These are phyloP conservation scores for Beauveria caledonica DNA, from an alignment of 2,329 filamentous ascomycete species.

Conservation along the genomic window DNA sequence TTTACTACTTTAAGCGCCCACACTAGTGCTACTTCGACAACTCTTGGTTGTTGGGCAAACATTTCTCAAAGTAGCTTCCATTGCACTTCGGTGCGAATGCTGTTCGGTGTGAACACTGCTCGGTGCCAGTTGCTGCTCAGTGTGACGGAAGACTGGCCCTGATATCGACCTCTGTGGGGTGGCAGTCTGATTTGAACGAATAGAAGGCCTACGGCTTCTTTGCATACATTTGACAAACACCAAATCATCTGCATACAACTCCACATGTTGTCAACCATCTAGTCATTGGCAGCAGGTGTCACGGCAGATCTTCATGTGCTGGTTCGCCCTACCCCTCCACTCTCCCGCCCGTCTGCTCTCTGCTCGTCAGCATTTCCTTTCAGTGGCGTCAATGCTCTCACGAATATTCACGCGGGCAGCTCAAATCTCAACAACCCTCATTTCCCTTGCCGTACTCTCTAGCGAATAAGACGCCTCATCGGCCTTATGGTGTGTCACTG, in stretches of 20 bases:
- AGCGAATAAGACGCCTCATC: constrained; percentile 1
- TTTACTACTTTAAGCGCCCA: background rate
- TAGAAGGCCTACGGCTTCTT: no score
- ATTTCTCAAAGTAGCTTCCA: background rate
- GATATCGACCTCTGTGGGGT: no score
- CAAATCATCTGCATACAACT: no score
- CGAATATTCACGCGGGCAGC: background rate
- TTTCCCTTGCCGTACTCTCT: background rate
- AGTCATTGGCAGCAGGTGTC: background rate
- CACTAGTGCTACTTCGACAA: constrained; percentile 2
- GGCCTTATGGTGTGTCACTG: constrained; percentile 3
- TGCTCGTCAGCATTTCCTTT: background rate
- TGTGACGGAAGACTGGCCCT: no score
- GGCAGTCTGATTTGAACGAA: no score
- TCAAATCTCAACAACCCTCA: background rate
- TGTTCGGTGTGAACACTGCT: background rate
- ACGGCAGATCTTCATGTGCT: background rate
- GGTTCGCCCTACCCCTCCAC: background rate
- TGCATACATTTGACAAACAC: no score
- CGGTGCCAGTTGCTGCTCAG: no score
- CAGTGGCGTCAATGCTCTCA: background rate
- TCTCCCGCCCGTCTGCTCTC: background rate
- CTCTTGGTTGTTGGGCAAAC: background rate
- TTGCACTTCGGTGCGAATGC: background rate
- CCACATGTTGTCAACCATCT: no score